Conservation (phyloP, 2,329 filamentous ascomycete species). For the Fusarium hainanense region DNA sequence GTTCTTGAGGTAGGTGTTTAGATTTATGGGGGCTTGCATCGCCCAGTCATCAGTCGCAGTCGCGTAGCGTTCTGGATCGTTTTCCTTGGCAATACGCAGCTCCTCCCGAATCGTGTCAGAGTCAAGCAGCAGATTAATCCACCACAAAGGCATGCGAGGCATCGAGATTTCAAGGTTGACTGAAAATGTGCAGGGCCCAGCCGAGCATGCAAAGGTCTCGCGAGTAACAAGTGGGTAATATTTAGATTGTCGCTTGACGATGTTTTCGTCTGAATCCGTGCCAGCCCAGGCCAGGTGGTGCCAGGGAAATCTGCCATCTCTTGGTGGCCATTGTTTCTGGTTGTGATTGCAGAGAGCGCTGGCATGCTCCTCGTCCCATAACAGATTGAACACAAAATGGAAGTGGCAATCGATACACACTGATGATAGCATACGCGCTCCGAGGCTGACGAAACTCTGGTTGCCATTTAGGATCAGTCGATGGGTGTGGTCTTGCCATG, state of each 20-base stretch:
- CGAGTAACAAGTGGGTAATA: slow-evolving; percentile 54
- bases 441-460: slow-evolving; percentile 49
- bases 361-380: slow-evolving; percentile 48
- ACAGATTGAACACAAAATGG: slow-evolving; percentile 55
- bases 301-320: slow-evolving; percentile 52
- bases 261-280: slow-evolving; percentile 45
- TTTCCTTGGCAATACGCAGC: slow-evolving; percentile 53
- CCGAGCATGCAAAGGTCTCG: slow-evolving; percentile 57
- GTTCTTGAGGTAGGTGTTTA: slow-evolving; percentile 65
- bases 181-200: slow-evolving; percentile 55
- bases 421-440: slow-evolving; percentile 49
- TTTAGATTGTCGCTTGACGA: slow-evolving; percentile 46
- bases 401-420: slow-evolving; percentile 56
- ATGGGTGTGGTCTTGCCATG: slow-evolving; percentile 51
- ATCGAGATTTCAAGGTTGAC: slow-evolving; percentile 61
- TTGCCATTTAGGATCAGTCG: slow-evolving; percentile 55
- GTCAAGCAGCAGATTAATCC: slow-evolving; percentile 59
- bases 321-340: slow-evolving; percentile 51
- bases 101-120: slow-evolving; percentile 56
- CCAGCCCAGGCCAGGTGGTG: slow-evolving; percentile 54
- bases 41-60: slow-evolving; percentile 56
- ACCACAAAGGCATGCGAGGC: slow-evolving; percentile 58
- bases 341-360: slow-evolving; percentile 48
- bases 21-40: slow-evolving; percentile 55
- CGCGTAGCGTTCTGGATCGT: slow-evolving; percentile 62